Evolutionary conservation across 1,139 yeast species (phyloP), one percentile per base, ranked within the genome.

Genomic region (Eremothecium cymbalariae): DNA sequence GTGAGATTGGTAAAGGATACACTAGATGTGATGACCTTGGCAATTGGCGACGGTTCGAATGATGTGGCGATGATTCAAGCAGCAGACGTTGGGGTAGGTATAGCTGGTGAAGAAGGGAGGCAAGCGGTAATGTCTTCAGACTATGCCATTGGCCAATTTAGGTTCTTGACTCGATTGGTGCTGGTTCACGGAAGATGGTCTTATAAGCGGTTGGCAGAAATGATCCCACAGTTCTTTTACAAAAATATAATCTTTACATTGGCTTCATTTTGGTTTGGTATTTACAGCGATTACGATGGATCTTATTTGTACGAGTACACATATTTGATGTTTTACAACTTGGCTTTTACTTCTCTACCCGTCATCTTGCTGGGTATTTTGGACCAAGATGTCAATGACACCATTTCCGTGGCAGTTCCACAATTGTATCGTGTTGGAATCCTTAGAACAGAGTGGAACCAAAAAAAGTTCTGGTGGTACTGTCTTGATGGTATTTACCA

Each of bases 31-130:
- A 82, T 82, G 82, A 82, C 96, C 1, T 66, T 90, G 45, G 94
- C 97, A 1, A 83, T 90, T 57, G 98, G 98, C 44, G 98, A 90
- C 59, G 98, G 98, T 40, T 94, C 97, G 25, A 90, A 90, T 56
- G 98, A 90, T 63, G 98, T 90, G 43, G 94, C 97, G 4, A 90
- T 90, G 98, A 90, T 90, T 48, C 97, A 90, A 58, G 86, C 94
- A 24, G 98, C 98, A 1, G 93, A 90, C 62, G 93, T 90, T 21
- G 98, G 98, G 48, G 93, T 90, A 32, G 98, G 98, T 61, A 90
- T 90, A 50, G 94, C 95, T 31, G 98, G 98, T 58, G 94, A 85
- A 62, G 98, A 90, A 67, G 98, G 98, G 47, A 70, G 97, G 32
- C 97, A 88, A 59, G 98, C 98, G 9, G 97, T 79, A 8, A 90